phyloP scores from a whole-genome alignment of 176 grass and related monocot species.

The Eremochloa ophiuroides region DNA sequence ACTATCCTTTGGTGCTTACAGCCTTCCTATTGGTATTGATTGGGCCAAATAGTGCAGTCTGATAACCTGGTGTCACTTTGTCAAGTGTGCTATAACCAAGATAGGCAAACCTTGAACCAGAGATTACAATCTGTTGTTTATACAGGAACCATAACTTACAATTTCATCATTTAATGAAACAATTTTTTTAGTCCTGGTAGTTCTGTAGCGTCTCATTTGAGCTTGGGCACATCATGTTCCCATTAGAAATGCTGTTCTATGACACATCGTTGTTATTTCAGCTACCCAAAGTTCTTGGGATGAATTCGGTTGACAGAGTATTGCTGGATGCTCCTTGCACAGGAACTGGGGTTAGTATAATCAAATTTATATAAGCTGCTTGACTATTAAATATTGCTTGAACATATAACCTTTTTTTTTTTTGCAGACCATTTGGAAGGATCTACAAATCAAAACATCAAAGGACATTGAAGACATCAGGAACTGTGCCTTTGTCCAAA shows the following conservation, averaged over 20 bases:
- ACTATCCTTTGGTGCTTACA: background rate
- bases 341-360: conserved; percentile 68
- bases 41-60: background rate
- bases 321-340: conserved; percentile 97
- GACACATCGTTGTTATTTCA: conserved; percentile 36
- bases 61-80: background rate
- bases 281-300: conserved; percentile 84
- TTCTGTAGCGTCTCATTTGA: background rate
- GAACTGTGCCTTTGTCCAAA: conserved; percentile 86
- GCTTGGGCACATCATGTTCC: background rate
- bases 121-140: background rate
- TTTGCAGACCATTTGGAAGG: conserved; percentile 88
- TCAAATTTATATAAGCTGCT: conserved; percentile 20
- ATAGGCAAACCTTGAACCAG: background rate
- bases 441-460: conserved; percentile 80
- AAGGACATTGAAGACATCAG: conserved; percentile 85
- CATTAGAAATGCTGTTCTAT: background rate
- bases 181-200: background rate
- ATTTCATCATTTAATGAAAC: background rate
- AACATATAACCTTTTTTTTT: background rate
- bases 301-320: conserved; percentile 93
- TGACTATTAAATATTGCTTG: background rate
- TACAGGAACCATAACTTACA: background rate
- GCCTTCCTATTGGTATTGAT: background rate
- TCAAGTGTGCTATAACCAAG: background rate